Evolutionary conservation across 2,329 filamentous ascomycete genomes (phyloP).

Genomic region (Claviceps quebecensis): DNA sequence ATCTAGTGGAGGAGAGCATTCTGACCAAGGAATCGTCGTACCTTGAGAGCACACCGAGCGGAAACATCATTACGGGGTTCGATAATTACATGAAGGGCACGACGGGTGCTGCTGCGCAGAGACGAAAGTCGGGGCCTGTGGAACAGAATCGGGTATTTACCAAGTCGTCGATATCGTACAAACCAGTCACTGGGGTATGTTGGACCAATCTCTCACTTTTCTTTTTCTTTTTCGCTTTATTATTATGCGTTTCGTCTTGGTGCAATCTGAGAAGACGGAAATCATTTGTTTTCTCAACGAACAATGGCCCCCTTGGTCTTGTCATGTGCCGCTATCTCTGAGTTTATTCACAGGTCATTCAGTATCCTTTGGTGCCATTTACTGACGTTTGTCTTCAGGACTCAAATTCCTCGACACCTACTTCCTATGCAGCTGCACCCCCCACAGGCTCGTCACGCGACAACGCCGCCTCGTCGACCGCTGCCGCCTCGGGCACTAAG

Average conservation of each 20-base stretch:
- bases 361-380: neutral
- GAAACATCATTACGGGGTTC: constrained; percentile 96
- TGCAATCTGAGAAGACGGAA: too few relatives aligned
- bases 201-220: neutral
- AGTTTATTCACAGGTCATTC: too few relatives aligned
- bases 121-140: constrained; percentile 49
- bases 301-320: too few relatives aligned
- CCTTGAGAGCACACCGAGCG: constrained; percentile 74
- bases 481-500: constrained; percentile 32
- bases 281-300: too few relatives aligned
- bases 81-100: constrained; percentile 95
- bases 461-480: constrained; percentile 39
- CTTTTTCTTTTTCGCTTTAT: neutral
- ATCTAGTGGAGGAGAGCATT: constrained; percentile 60
- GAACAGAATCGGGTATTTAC: constrained; percentile 67
- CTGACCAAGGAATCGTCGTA: constrained; percentile 73
- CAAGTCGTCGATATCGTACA: constrained; percentile 48
- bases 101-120: constrained; percentile 45
- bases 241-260: neutral
- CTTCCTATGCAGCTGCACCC: constrained; percentile 38
- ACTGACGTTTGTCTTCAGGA: constrained; percentile 17
- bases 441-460: constrained; percentile 40
- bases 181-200: constrained; percentile 26
- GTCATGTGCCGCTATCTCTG: too few relatives aligned
- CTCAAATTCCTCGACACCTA: constrained; percentile 29